A percentile compares a stretch with the other conserved stretches of the same genome.
Evolutionary conservation across 176 grass and related monocot species (phyloP).

Genomic region (Phoenix roebelenii): DNA sequence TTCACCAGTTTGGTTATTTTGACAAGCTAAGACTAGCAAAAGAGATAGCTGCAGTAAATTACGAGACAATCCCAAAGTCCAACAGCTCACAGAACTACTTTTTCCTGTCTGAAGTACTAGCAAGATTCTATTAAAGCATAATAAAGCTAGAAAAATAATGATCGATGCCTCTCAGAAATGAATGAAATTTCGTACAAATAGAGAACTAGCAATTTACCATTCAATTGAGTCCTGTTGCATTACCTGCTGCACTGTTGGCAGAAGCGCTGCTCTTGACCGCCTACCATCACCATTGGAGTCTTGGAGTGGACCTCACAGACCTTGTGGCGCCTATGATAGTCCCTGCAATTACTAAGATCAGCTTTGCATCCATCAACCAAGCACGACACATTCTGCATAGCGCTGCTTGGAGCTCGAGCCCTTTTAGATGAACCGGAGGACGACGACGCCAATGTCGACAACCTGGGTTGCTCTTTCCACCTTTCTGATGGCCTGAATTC

Average conservation of each 20-base stretch:
- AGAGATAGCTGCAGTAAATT: no score
- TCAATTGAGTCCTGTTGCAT: constrained; percentile 3
- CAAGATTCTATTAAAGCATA: no score
- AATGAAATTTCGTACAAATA: not conserved
- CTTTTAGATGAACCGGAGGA: constrained; percentile 9
- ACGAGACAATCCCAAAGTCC: no score
- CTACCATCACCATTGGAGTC: constrained; percentile 60
- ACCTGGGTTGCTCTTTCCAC: constrained; percentile 17
- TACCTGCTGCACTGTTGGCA: constrained; percentile 97
- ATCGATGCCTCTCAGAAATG: no score
- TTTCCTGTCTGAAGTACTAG: no score
- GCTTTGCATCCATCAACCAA: constrained; percentile 62
- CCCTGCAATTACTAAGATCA: constrained; percentile 64
- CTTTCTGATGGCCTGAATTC: constrained; percentile 11
- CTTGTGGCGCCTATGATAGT: constrained; percentile 82
- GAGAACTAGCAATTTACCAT: not conserved
- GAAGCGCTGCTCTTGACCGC: constrained; percentile 63
- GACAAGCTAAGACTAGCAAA: no score
- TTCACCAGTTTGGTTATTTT: no score
- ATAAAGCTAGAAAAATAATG: no score
- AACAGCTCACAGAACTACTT: no score
- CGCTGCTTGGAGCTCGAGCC: constrained; percentile 15
- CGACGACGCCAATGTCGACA: not conserved
- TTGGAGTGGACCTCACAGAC: constrained; percentile 88
- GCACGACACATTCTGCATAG: constrained; percentile 27